phyloP scores from a whole-genome alignment of 1,284 basidiomycete species.

The Cutaneotrichosporon arboriforme region DNA sequence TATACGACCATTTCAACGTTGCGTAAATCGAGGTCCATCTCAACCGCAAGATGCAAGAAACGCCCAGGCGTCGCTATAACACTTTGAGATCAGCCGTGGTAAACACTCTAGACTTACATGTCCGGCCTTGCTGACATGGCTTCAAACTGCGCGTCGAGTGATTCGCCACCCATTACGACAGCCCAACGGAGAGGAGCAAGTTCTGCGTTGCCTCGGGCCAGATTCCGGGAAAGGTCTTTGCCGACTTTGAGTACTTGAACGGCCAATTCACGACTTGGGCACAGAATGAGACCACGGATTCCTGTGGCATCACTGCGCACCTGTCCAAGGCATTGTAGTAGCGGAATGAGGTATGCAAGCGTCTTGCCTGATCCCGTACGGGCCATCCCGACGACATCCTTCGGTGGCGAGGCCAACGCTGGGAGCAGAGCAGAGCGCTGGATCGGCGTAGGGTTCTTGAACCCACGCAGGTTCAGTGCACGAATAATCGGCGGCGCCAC shows the following conservation, averaged over 20 bases:
- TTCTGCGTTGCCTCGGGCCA: slow-evolving; percentile 51
- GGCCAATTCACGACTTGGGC: slow-evolving; percentile 90
- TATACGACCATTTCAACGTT: slow-evolving; percentile 89
- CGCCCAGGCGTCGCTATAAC: slow-evolving; percentile 97
- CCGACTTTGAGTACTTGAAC: slow-evolving; percentile 91
- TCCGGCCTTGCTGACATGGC: slow-evolving; percentile 93
- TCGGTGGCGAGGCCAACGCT: slow-evolving; percentile 74
- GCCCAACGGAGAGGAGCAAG: slow-evolving; percentile 77
- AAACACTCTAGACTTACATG: slow-evolving; percentile 59
- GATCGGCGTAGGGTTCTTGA: slow-evolving; percentile 92
- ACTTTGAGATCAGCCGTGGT: slow-evolving; percentile 48
- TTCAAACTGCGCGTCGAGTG: slow-evolving; percentile 92
- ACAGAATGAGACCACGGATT: slow-evolving; percentile 78
- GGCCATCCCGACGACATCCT: slow-evolving; percentile 97
- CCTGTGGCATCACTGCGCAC: slow-evolving; percentile 69
- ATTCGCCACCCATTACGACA: slow-evolving; percentile 91
- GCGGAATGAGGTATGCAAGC: slow-evolving; percentile 89
- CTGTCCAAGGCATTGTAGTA: slow-evolving; percentile 79
- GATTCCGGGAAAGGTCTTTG: slow-evolving; percentile 77
- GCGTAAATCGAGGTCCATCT: slow-evolving; percentile 92
- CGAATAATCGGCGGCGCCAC: slow-evolving; percentile 77
- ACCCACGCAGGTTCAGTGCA: slow-evolving; percentile 85
- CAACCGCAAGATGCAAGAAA: slow-evolving; percentile 87
- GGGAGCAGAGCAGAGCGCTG: slow-evolving; percentile 85
- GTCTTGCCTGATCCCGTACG: slow-evolving; percentile 98